Evolutionary conservation across 108 stramenopile genomes (phyloP).

Genomic region (Stephanodiscus triporus): DNA sequence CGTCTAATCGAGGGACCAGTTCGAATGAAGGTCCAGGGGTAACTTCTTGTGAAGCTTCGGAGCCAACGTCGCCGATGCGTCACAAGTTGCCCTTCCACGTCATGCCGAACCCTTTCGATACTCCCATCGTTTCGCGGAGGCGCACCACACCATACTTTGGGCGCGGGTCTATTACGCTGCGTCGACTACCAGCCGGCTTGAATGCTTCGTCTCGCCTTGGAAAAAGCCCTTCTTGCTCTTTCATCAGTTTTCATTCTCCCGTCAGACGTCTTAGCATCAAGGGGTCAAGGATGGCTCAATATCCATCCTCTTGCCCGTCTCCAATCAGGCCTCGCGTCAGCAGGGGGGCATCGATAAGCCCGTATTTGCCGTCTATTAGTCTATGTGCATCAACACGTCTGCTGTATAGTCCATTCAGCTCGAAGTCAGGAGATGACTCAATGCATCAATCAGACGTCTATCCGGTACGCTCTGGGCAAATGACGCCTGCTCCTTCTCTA

Average conservation of each 20-base stretch:
- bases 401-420: not conserved
- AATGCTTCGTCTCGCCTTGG: not conserved
- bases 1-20: no score
- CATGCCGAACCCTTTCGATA: not conserved
- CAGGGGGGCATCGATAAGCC: not conserved
- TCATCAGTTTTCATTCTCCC: not conserved
- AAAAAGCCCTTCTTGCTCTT: not conserved
- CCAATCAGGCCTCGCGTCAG: constrained; percentile 15
- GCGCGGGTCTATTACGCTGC: not conserved
- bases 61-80: not conserved
- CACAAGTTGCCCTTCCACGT: not conserved
- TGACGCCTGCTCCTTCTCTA: not conserved
- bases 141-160: not conserved
- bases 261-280: no score
- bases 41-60: no score
- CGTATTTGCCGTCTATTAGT: not conserved
- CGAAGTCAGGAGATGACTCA: not conserved
- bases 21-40: no score
- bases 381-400: not conserved
- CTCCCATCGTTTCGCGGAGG: not conserved
- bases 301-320: not conserved
- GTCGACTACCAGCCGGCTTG: not conserved
- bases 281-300: no score
- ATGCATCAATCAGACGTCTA: not conserved
- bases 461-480: not conserved